Conservation (phyloP, 495 filamentous ascomycete species). For the Lepidopterella palustris region DNA sequence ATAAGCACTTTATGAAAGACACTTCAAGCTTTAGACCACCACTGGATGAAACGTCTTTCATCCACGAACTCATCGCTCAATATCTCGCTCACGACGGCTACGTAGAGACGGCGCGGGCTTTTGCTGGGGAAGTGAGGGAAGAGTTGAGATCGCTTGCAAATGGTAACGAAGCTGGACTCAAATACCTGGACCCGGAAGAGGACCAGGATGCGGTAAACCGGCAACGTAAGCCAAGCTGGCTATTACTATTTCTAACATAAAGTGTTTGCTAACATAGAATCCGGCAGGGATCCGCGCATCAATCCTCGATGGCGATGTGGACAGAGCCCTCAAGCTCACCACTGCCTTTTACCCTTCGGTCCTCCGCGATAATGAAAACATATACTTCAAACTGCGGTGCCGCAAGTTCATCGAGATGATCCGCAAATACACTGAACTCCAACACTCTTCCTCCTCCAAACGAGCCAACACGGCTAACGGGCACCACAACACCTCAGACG, state of each 20-base stretch:
- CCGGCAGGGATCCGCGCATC: conserved; percentile 71
- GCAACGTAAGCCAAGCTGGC: conserved; percentile 56
- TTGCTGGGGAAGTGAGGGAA: conserved; percentile 71
- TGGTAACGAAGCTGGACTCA: conserved; percentile 43
- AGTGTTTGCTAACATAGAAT: not conserved
- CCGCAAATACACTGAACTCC: conserved; percentile 65
- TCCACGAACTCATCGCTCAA: conserved; percentile 79
- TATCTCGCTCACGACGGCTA: conserved; percentile 95
- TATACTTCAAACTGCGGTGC: conserved; percentile 85
- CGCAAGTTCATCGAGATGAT: conserved; percentile 97
- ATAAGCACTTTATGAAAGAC: conserved; percentile 30
- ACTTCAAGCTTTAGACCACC: conserved; percentile 48
- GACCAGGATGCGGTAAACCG: conserved; percentile 82
- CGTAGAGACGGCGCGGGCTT: conserved; percentile 86
- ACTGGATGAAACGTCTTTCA: conserved; percentile 18
- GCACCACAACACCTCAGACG: conserved; percentile 29
- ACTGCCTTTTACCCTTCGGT: conserved; percentile 73
- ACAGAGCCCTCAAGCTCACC: conserved; percentile 77
- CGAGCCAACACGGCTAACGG: conserved; percentile 30
- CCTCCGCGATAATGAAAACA: conserved; percentile 74
- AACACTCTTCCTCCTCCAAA: conserved; percentile 38
- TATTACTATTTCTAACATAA: not conserved
- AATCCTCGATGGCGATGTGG: conserved; percentile 89
- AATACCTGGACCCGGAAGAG: conserved; percentile 68
- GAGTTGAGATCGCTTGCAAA: conserved; percentile 61